Percentiles rank a stretch among this genome's conserved stretches.
Evolutionary conservation across 768 basidiomycete genomes (phyloP).

Genomic region (Boletus rufocinnamomeus): DNA sequence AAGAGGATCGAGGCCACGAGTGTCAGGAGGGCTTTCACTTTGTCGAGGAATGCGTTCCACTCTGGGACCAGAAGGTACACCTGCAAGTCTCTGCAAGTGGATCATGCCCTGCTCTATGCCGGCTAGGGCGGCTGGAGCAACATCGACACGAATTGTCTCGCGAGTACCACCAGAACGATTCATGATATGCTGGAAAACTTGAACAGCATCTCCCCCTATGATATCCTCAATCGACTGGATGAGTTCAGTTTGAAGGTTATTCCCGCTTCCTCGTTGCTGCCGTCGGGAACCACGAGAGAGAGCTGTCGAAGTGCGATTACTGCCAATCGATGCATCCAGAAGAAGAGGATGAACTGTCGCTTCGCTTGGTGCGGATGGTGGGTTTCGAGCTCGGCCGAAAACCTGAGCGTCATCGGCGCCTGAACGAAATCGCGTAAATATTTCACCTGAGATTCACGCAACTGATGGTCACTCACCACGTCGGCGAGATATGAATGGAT

Average conservation of each 20-base stretch:
- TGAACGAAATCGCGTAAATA: conserved; percentile 20
- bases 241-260: conserved; percentile 54
- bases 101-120: conserved; percentile 60
- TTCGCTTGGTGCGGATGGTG: conserved; percentile 56
- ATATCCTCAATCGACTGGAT: conserved; percentile 79
- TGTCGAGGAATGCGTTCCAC: conserved; percentile 56
- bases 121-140: conserved; percentile 64
- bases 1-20: conserved; percentile 67
- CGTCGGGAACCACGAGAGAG: conserved; percentile 55
- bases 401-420: conserved; percentile 59
- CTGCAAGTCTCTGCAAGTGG: conserved; percentile 47
- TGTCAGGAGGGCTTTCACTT: conserved; percentile 46
- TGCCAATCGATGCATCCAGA: conserved; percentile 54
- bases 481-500: conserved; percentile 53
- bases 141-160: conserved; percentile 77
- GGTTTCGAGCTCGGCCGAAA: conserved; percentile 62
- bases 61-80: conserved; percentile 54
- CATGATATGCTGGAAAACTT: conserved; percentile 83
- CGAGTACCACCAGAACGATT: conserved; percentile 55
- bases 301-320: conserved; percentile 46
- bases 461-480: conserved; percentile 32
- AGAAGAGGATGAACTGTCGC: conserved; percentile 82
- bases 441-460: background rate
- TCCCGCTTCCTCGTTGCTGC: conserved; percentile 53
- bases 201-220: conserved; percentile 78